Conservation (phyloP, 1,284 basidiomycete species). For the Ceratobasidium sp. region DNA sequence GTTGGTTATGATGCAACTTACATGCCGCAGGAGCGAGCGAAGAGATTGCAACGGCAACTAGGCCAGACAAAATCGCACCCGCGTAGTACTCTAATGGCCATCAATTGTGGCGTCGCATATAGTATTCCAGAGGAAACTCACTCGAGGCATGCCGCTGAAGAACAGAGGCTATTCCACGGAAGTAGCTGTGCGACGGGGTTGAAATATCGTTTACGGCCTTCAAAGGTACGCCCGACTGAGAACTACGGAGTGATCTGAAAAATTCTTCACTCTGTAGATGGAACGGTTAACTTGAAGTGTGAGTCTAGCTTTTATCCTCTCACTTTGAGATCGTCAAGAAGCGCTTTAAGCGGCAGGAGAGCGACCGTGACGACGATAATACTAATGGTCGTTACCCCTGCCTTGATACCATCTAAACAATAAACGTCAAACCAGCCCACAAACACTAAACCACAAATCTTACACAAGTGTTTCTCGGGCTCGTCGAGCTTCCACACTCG, state of each 20-base stretch:
- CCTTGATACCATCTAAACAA: slow-evolving; percentile 25
- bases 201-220: slow-evolving; percentile 26
- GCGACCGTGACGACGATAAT: slow-evolving; percentile 28
- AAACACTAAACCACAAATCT: not conserved
- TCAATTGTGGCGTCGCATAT: not conserved
- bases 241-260: slow-evolving; percentile 9
- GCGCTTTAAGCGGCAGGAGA: slow-evolving; percentile 19
- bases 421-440: not conserved
- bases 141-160: slow-evolving; percentile 6
- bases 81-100: slow-evolving; percentile 4
- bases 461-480: slow-evolving; percentile 20
- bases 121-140: not conserved
- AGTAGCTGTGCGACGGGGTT: slow-evolving; percentile 13
- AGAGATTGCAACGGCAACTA: slow-evolving; percentile 1
- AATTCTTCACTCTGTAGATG: slow-evolving; percentile 26
- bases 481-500: slow-evolving; percentile 14
- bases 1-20: not conserved
- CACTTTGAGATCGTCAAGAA: slow-evolving; percentile 50
- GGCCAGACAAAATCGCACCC: slow-evolving; percentile 14
- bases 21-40: slow-evolving; percentile 30
- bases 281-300: not conserved
- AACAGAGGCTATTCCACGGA: not conserved
- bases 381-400: slow-evolving; percentile 25
- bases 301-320: not conserved
- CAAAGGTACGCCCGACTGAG: slow-evolving; percentile 5